phyloP scores from a whole-genome alignment of 768 basidiomycete genomes.

The Lyophyllum semitale region DNA sequence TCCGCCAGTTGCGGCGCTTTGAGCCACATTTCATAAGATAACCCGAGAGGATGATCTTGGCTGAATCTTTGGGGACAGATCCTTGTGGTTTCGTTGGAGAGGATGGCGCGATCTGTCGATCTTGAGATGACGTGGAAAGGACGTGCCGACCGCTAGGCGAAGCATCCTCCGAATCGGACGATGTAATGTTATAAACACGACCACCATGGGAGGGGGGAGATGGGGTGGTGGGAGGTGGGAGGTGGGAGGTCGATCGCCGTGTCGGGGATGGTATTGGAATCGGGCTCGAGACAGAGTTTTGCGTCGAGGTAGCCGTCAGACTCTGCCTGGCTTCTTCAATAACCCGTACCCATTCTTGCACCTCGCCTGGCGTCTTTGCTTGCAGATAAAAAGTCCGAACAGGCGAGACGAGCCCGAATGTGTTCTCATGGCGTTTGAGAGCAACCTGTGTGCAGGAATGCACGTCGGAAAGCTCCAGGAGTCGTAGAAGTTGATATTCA shows the following conservation, averaged over 20 bases:
- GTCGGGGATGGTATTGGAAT: constrained; percentile 50
- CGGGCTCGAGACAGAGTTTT: constrained; percentile 53
- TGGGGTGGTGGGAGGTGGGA: constrained; percentile 41
- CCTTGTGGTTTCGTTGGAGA: constrained; percentile 46
- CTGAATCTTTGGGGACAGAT: constrained; percentile 50
- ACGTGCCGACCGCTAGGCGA: constrained; percentile 46
- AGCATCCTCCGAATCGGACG: constrained; percentile 80
- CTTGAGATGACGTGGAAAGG: constrained; percentile 47
- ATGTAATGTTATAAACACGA: constrained; percentile 57
- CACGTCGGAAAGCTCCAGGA: constrained; percentile 84
- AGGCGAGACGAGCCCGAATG: constrained; percentile 91
- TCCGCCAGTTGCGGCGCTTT: constrained; percentile 92
- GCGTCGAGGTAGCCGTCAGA: constrained; percentile 63
- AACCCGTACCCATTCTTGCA: constrained; percentile 80
- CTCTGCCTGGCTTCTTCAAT: constrained; percentile 77
- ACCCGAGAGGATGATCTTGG: constrained; percentile 83
- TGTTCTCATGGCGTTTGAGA: constrained; percentile 86
- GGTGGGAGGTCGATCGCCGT: constrained; percentile 25
- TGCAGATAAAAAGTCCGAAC: constrained; percentile 90
- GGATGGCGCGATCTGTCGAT: constrained; percentile 35
- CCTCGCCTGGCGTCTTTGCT: constrained; percentile 70
- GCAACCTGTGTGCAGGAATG: constrained; percentile 87
- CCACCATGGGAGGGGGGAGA: constrained; percentile 48
- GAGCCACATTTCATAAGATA: constrained; percentile 97
- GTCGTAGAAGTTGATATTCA: constrained; percentile 89